A percentile compares a stretch with the other conserved stretches of the same genome.
These are phyloP conservation scores for Botrytis squamosa DNA, from an alignment of 2,329 filamentous ascomycete genomes.

Conservation along the genomic window DNA sequence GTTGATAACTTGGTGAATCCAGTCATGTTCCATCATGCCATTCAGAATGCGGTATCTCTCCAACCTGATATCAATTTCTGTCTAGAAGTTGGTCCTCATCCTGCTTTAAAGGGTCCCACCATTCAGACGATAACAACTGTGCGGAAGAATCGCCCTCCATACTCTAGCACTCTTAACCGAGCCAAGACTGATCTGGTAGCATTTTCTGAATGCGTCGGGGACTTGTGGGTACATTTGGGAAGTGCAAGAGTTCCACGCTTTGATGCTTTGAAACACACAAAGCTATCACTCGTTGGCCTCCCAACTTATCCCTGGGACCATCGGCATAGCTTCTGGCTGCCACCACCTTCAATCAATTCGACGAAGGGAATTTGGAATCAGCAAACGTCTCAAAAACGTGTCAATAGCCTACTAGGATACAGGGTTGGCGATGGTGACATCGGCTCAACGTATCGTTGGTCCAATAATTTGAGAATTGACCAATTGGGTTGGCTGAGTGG, in stretches of 20 bases:
- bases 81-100: conserved; percentile 33
- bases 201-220: conserved; percentile 19
- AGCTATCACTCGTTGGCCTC: not conserved
- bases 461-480: conserved; percentile 23
- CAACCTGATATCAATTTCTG: conserved; percentile 23
- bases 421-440: not conserved
- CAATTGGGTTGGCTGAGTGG: conserved; percentile 47
- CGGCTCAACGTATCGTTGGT: conserved; percentile 21
- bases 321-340: not conserved
- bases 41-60: conserved; percentile 31
- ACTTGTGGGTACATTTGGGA: conserved; percentile 22
- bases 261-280: not conserved
- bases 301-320: not conserved
- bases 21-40: conserved; percentile 46
- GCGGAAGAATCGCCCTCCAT: conserved; percentile 13
- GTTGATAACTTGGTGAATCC: conserved; percentile 43
- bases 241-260: not conserved
- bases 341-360: not conserved
- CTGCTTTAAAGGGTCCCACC: conserved; percentile 29
- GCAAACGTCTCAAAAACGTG: not conserved
- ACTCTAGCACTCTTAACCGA: conserved; percentile 25
- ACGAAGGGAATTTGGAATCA: not conserved
- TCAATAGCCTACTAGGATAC: not conserved
- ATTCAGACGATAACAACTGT: conserved; percentile 25
- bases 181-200: conserved; percentile 13